These are phyloP conservation scores for Knufia petricola DNA, from an alignment of 2,329 filamentous ascomycete genomes.

Conservation along the genomic window DNA sequence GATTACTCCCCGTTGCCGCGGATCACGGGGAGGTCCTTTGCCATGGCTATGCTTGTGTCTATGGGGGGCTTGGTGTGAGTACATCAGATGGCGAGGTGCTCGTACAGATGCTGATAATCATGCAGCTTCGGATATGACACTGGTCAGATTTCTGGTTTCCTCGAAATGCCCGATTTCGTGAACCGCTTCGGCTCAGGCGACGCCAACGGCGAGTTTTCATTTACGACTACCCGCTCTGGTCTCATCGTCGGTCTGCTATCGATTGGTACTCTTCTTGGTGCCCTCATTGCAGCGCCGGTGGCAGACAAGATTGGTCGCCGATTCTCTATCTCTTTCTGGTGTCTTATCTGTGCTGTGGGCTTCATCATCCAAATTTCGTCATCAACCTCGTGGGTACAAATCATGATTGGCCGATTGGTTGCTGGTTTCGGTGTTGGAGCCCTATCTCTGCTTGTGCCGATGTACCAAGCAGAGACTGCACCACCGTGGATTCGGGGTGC, in stretches of 20 bases:
- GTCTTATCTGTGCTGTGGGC: conserved; percentile 30
- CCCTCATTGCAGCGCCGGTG: conserved; percentile 35
- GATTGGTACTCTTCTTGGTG: conserved; percentile 35
- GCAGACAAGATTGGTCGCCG: conserved; percentile 36
- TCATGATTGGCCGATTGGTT: conserved; percentile 35
- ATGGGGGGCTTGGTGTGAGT: conserved; percentile 33
- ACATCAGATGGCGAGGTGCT: neutral
- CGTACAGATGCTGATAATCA: neutral
- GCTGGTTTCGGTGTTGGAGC: conserved; percentile 37
- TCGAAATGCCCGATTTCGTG: conserved; percentile 34
- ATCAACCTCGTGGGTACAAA: conserved; percentile 30
- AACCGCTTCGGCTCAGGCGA: conserved; percentile 28
- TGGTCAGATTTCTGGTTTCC: conserved; percentile 36
- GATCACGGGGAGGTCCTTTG: conserved; percentile 30
- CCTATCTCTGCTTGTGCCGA: conserved; percentile 34
- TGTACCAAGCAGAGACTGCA: conserved; percentile 38
- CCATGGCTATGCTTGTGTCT: conserved; percentile 36
- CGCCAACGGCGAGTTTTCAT: conserved; percentile 27
- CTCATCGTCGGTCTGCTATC: conserved; percentile 35
- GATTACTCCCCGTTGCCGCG: conserved; percentile 23
- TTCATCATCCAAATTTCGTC: conserved; percentile 36
- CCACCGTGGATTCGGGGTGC: conserved; percentile 38
- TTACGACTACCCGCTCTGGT: conserved; percentile 34
- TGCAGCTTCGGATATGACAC: conserved; percentile 32
- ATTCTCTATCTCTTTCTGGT: conserved; percentile 34